A percentile compares a stretch with the other conserved stretches of the same genome.
Conservation (phyloP, 495 filamentous ascomycete genomes). For the Hypoxylon subgilvum region DNA sequence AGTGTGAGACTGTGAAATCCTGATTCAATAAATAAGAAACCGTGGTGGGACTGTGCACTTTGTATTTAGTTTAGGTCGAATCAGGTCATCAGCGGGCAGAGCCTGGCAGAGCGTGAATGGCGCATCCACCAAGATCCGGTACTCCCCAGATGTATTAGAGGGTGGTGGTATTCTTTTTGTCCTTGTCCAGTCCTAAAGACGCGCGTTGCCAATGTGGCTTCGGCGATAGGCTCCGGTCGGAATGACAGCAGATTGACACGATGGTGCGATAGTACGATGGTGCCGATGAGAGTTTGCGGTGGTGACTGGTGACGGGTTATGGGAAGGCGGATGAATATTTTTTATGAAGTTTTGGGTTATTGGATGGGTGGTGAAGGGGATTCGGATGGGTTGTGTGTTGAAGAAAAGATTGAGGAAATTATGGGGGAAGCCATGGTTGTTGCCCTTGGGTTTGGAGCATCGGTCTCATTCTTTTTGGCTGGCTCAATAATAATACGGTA, state of each 20-base stretch:
- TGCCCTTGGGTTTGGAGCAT: constrained; percentile 1
- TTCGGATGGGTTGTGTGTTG: background rate
- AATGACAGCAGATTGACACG: no score
- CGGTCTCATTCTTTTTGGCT: constrained; percentile 3
- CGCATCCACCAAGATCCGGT: constrained; percentile 35
- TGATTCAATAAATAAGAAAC: constrained; percentile 12
- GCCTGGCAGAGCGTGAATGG: constrained; percentile 35
- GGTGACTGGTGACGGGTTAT: background rate
- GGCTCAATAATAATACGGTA: constrained; percentile 3
- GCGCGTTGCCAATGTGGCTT: constrained; percentile 9
- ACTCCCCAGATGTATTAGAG: constrained; percentile 7
- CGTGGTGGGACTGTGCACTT: constrained; percentile 35
- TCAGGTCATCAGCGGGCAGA: constrained; percentile 39
- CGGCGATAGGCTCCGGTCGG: constrained; percentile 1
- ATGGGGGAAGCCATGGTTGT: constrained; percentile 4
- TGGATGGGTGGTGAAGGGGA: background rate
- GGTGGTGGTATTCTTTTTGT: background rate
- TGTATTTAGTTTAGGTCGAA: constrained; percentile 32
- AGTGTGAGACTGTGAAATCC: constrained; percentile 17
- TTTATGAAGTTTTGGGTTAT: background rate
- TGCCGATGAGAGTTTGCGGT: background rate
- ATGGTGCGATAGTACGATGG: background rate
- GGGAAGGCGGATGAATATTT: background rate
- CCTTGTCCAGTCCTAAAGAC: constrained; percentile 15
- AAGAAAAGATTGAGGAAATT: background rate